Evolutionary conservation across 2,329 filamentous ascomycete species (phyloP).

Genomic region (Neoascochyta sp.): DNA sequence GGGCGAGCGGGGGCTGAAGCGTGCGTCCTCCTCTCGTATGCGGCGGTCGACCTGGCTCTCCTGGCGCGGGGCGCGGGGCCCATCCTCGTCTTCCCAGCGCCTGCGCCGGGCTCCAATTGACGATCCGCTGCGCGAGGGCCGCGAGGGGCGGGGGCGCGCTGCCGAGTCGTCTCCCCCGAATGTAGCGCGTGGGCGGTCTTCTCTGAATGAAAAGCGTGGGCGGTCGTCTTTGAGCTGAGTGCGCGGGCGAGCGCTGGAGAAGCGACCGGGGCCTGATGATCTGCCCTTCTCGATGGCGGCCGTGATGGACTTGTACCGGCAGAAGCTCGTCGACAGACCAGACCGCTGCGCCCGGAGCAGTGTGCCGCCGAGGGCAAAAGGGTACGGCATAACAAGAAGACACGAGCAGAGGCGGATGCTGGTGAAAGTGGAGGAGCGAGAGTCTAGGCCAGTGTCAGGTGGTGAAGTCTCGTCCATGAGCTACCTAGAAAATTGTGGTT

Average conservation of each 20-base stretch:
- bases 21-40: constrained; percentile 4
- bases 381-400: constrained; percentile 22
- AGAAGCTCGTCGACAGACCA: constrained; percentile 13
- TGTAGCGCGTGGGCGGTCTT: constrained; percentile 4
- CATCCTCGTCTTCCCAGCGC: constrained; percentile 7
- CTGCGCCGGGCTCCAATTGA: constrained; percentile 6
- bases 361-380: constrained; percentile 12
- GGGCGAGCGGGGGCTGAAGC: no score
- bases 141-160: constrained; percentile 1
- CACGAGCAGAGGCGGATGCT: constrained; percentile 1
- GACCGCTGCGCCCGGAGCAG: constrained; percentile 14
- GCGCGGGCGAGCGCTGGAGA: constrained; percentile 10
- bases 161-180: no score
- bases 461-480: no score
- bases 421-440: no score
- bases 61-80: constrained; percentile 3
- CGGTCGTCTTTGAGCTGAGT: constrained; percentile 1
- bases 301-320: constrained; percentile 32
- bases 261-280: constrained; percentile 10
- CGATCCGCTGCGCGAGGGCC: constrained; percentile 8
- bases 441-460: no score
- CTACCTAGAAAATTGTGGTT: no score
- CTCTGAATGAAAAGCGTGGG: constrained; percentile 1
- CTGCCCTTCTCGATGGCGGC: constrained; percentile 32
- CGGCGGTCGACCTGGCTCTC: constrained; percentile 6